phyloP scores from a whole-genome alignment of 495 filamentous ascomycete species.

The Aspergillus bridgeri region DNA sequence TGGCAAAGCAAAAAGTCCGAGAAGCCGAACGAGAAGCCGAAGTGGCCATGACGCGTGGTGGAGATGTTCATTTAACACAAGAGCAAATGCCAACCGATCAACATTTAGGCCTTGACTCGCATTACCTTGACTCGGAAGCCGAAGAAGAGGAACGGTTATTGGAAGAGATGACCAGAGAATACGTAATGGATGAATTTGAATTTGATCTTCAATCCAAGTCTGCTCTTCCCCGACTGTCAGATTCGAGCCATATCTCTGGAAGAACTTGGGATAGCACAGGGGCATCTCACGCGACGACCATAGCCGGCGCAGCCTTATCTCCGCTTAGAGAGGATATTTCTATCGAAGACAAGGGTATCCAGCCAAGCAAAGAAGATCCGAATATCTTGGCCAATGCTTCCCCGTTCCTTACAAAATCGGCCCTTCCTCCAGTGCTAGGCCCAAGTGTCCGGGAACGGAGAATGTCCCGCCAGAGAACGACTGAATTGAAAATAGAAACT shows the following conservation, averaged over 20 bases:
- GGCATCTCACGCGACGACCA: conserved; percentile 71
- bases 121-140: conserved; percentile 68
- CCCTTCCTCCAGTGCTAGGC: conserved; percentile 37
- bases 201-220: conserved; percentile 72
- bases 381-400: conserved; percentile 23
- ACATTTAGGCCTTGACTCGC: conserved; percentile 34
- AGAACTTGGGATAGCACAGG: conserved; percentile 86
- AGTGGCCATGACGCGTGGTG: conserved; percentile 50
- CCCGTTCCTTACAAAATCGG: neutral
- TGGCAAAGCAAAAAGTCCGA: conserved; percentile 73
- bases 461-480: conserved; percentile 72
- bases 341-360: conserved; percentile 23
- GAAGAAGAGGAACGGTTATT: conserved; percentile 89
- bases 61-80: conserved; percentile 38
- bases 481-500: conserved; percentile 90
- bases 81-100: conserved; percentile 31
- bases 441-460: conserved; percentile 72
- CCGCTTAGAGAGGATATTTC: conserved; percentile 68
- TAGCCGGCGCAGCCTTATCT: conserved; percentile 63
- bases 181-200: conserved; percentile 82
- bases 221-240: conserved; percentile 80
- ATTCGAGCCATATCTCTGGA: conserved; percentile 79
- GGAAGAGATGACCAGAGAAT: conserved; percentile 88
- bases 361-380: conserved; percentile 28
- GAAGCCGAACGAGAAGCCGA: conserved; percentile 76